Evolutionary conservation across 2,329 filamentous ascomycete species (phyloP), one percentile per base, ranked within the genome.

Genomic region (Fusarium virguliforme): DNA sequence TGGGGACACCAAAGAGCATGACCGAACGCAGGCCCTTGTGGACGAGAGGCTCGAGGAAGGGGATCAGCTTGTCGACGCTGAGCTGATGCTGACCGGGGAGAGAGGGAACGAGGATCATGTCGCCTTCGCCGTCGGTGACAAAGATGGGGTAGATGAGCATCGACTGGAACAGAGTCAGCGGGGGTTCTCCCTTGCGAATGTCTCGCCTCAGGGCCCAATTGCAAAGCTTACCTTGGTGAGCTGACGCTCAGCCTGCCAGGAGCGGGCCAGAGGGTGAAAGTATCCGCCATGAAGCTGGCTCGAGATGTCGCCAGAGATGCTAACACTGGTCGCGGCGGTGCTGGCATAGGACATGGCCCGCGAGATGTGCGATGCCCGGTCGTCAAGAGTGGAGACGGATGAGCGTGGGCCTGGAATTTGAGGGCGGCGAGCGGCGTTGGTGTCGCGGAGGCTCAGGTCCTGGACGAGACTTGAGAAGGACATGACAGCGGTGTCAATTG

Each of bases 61-160:
- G 89, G 7, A 97, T 87, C 64, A 98, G 81, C 75, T 91, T 93
- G 85, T 97, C 97, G 78, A 98, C 80, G 69, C 96, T 95, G 67
- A 94, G 91, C 77, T 95, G 95, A 82, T 91, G 86, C 82, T 98
- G 95, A 79, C 94, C 94, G 1, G 96, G 96, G 4, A 99, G 89
- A 22, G 95, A 97, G 56, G 95, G 92, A 63, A 99, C 97, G 15
- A 92, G 87, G 13, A 91, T 92, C 84, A 98, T 93, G 84, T 98
- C 95, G 77, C 98, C 94, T 37, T 95, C 93, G 78, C 93, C 90
- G 82, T 99, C 96, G 77, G 96, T 97, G 72, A 99, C 90, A 85
- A 99, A 99, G 73, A 99, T 88, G 12, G 96, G 96, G 83, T 97
- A 98, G 78, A 99, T 98, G 77, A 99, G 91, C 96, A 98, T 98